Base-by-base conservation (phyloP, 139 green algal genomes). In the Deuterostichococcus epilithicus region DNA sequence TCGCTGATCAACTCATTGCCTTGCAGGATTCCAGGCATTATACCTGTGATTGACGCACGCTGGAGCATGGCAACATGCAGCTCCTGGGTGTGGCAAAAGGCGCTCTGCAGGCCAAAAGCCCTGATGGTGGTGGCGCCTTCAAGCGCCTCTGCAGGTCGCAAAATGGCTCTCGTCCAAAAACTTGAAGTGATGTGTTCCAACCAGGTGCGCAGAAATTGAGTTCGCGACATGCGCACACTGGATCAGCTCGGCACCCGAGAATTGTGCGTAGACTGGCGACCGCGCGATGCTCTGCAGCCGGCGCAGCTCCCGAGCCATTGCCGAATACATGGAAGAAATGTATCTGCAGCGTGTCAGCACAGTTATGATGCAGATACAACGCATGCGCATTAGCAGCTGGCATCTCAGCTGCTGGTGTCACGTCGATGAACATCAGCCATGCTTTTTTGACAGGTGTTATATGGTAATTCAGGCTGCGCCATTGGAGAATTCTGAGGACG, bases 241-340 rank as follows among this genome's bases (percentile, higher is more conserved):
- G n/a, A n/a, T n/a, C n/a, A n/a, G n/a, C n/a, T n/a, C n/a, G n/a
- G n/a, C n/a, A n/a, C n/a, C n/a, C n/a, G n/a, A n/a, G n/a, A 94
- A 94, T 18, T 77, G 73, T 8, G 68, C 77, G 76, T 95, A 95
- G 32, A 97, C 75, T 0, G 91, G 91, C 0, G 89, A 94, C 58
- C 86, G 80, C 2, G 86, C 79, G 15, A 88, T 42, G 35, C 83
- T 84, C 58, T 94, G 90, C 33, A 97, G 86, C 0, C 93, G 82
- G 20, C 89, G 77, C 0, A 97, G 32, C 83, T 97, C 91, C 2
- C 92, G 79, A 32, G 74, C 78, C 28, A 80, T 90, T 25, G 52
- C 52, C 28, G 52, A 25, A 28, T 63, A 63, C 3, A 63, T 5
- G 26, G 52, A 25, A 28, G 52, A 25, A n/a, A 63, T 63, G 52